A percentile compares a stretch with the other conserved stretches of the same genome.
Evolutionary conservation across 305 asterid species (phyloP).

Genomic region (Fraxinus nigra): DNA sequence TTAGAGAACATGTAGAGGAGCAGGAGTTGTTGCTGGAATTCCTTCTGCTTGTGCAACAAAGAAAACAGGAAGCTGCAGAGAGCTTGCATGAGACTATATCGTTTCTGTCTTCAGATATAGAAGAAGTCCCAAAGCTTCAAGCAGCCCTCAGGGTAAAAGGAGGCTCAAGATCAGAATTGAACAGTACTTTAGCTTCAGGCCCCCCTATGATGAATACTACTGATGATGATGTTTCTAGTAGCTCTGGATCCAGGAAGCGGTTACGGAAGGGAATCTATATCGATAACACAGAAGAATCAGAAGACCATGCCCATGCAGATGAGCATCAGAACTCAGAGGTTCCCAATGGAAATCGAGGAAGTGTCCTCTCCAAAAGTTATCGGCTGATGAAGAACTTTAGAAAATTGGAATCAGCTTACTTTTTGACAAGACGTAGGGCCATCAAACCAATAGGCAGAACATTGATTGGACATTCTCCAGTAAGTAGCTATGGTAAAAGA

Average conservation of each 20-base stretch:
- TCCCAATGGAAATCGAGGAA: conserved; percentile 41
- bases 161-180: conserved; percentile 36
- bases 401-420: conserved; percentile 79
- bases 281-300: conserved; percentile 35
- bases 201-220: conserved; percentile 26
- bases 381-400: conserved; percentile 80
- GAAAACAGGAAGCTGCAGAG: conserved; percentile 70
- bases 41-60: conserved; percentile 64
- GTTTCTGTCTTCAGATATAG: conserved; percentile 67
- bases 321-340: conserved; percentile 34
- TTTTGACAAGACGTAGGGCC: conserved; percentile 57
- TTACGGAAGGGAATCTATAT: conserved; percentile 44
- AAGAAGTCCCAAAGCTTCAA: conserved; percentile 70
- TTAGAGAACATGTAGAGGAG: conserved; percentile 82
- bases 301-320: conserved; percentile 27
- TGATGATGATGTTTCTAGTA: conserved; percentile 55
- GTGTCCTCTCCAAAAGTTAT: conserved; percentile 45
- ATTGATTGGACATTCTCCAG: conserved; percentile 45
- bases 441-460: conserved; percentile 39
- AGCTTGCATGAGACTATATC: conserved; percentile 62
- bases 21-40: conserved; percentile 86
- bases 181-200: conserved; percentile 36
- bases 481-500: conserved; percentile 51
- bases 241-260: conserved; percentile 70
- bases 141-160: conserved; percentile 44